Base-by-base conservation (phyloP, 768 basidiomycete species). In the Mycena olivaceomarginata region DNA sequence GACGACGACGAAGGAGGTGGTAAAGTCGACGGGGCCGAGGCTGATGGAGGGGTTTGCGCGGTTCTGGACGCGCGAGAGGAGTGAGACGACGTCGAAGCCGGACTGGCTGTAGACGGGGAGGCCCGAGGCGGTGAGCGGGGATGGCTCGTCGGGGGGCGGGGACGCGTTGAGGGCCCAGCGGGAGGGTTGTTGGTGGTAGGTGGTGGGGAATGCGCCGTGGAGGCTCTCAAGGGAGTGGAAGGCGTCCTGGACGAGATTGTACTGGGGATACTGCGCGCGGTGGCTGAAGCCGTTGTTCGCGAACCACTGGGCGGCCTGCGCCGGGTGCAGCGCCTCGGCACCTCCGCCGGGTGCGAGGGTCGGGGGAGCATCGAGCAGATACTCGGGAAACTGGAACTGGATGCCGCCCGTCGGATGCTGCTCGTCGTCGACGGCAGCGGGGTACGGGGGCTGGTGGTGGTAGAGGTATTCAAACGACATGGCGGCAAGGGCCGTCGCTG, bases 21-120 rank as follows among this genome's bases (percentile, higher is more conserved):
- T 94, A 75, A 97, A 88, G 85, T 99, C 98, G 40, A 99, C 96
- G 0, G 98, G 97, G 18, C 98, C 98, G 20, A 99, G 91, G 12
- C 89, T 85, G 57, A 99, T 90, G 74, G 88, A 91, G 1, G 97
- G 96, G 80, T 94, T 91, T 0, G 92, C 92, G 8, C 98, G 91
- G 18, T 88, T 90, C 8, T 91, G 93, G 10, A 99, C 94, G 10
- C 96, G 91, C 12, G 94, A 90, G 39, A 99, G 90, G 59, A 98
- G 89, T 40, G 94, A 92, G 62, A 99, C 87, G 65, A 98, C 89
- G 83, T 99, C 98, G 79, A 98, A 98, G 3, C 98, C 98, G 0
- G 96, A 95, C 1, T 93, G 88, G 2, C 97, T 97, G 86, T 99
- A 99, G 2, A 99, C 89, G 2, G 94, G 93, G 25, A 90, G 83